Evolutionary conservation across 1,284 basidiomycete species (phyloP), one percentile per base, ranked within the genome.

Genomic region (Crepidotus sp.): DNA sequence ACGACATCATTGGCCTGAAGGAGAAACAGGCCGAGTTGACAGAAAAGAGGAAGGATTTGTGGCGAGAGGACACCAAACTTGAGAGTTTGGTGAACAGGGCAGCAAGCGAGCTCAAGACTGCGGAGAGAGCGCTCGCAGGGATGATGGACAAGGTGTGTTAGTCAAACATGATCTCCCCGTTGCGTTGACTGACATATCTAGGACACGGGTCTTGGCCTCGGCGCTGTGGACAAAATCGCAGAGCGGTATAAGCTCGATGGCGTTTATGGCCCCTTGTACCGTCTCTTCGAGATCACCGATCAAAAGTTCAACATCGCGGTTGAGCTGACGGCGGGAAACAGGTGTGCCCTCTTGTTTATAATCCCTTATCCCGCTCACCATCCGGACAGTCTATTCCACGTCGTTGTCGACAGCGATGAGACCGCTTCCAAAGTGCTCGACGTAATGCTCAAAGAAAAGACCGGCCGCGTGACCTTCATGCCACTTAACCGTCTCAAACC

Each of bases 401-500:
- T 98, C 24, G 95, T 98, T 0, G 95, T 98, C 45, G 96, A 99
- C 62, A 91, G 76, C 10, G 96, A 98, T 59, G 83, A 84, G 32
- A 98, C 93, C 0, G 96, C 92, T 0, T 81, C 80, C 3, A 80
- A 76, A 55, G 78, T 98, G 13, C 77, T 99, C 15, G 88, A 96
- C 18, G 73, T 86, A 51, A 95, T 99, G 93, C 73, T 93, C 57
- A 80, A 80, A 57, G 92, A 98, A 57, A 88, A 85, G 60, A 85
- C 80, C 4, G 96, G 96, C 1, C 82, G 96, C 41, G 89, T 98
- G 15, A 99, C 96, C 0, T 98, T 98, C 66, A 94, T 99, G 83
- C 96, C 96, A 10, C 76, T 99, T 35, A 98, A 98, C 62, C 85
- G 95, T n/a, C 78, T 98, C 40, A 84, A 87, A 56, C 85, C 87